phyloP scores from a whole-genome alignment of 176 grass and related monocot genomes.

The Lolium multiflorum region DNA sequence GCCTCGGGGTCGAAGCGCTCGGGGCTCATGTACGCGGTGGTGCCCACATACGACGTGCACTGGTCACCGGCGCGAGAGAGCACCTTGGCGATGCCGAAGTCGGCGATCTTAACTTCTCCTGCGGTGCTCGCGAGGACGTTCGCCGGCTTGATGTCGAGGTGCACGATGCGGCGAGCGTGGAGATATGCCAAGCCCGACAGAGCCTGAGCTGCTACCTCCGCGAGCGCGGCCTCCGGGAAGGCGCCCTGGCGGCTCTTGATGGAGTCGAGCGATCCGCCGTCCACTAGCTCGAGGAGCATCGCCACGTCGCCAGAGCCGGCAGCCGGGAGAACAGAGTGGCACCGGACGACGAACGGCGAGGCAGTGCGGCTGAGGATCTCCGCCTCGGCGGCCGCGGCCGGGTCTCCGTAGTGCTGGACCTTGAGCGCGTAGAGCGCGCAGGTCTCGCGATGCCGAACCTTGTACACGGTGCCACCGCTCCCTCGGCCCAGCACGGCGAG shows the following conservation, averaged over 20 bases:
- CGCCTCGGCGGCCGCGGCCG: slow-evolving; percentile 40
- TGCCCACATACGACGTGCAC: slow-evolving; percentile 47
- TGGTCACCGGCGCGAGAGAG: slow-evolving; percentile 32
- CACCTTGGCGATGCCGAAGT: slow-evolving; percentile 63
- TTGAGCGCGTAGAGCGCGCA: slow-evolving; percentile 61
- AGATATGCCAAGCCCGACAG: slow-evolving; percentile 59
- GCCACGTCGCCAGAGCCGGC: slow-evolving; percentile 35
- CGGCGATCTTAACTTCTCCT: slow-evolving; percentile 56
- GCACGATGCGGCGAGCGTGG: slow-evolving; percentile 56
- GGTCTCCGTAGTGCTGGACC: slow-evolving; percentile 40
- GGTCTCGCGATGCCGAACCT: slow-evolving; percentile 60
- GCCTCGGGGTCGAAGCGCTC: slow-evolving; percentile 58
- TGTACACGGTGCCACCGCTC: slow-evolving; percentile 67
- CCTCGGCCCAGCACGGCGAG: slow-evolving; percentile 53
- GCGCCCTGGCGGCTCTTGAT: slow-evolving; percentile 24
- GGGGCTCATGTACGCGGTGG: slow-evolving; percentile 63
- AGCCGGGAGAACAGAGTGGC: slow-evolving; percentile 47
- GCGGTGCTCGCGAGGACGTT: slow-evolving; percentile 46
- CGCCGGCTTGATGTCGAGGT: slow-evolving; percentile 61
- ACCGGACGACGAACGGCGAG: slow-evolving; percentile 60
- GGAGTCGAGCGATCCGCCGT: slow-evolving; percentile 49
- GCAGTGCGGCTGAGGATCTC: slow-evolving; percentile 56
- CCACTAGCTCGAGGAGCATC: slow-evolving; percentile 56
- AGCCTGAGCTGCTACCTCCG: slow-evolving; percentile 59
- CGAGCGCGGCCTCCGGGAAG: slow-evolving; percentile 43